Percentiles rank a stretch among this genome's conserved stretches.
Evolutionary conservation across 306 rosid species (phyloP).

Genomic region (Ceratonia siliqua): DNA sequence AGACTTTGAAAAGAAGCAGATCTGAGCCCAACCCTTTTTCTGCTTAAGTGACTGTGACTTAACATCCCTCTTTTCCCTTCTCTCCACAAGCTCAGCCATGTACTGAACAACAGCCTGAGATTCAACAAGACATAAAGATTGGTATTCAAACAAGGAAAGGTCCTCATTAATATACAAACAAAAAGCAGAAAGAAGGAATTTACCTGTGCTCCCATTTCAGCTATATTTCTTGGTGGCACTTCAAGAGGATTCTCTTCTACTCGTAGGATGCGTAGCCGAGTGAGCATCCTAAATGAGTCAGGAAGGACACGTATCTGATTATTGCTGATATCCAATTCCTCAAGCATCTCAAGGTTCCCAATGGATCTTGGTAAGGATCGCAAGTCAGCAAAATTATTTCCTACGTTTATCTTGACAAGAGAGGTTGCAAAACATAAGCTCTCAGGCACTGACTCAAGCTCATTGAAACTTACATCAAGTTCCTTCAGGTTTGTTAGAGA

Average conservation of each 20-base stretch:
- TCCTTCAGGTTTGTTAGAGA: slow-evolving; percentile 72
- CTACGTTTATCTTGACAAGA: slow-evolving; percentile 80
- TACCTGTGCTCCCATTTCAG: slow-evolving; percentile 87
- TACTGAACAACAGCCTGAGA: slow-evolving; percentile 86
- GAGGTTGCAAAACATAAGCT: slow-evolving; percentile 80
- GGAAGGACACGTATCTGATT: slow-evolving; percentile 84
- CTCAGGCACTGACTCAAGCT: slow-evolving; percentile 87
- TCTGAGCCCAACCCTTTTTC: slow-evolving; percentile 78
- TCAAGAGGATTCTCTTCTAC: slow-evolving; percentile 89
- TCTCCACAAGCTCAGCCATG: slow-evolving; percentile 69
- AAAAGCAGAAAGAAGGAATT: not conserved
- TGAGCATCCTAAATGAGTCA: slow-evolving; percentile 72
- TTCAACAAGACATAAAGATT: slow-evolving; percentile 35
- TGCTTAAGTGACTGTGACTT: slow-evolving; percentile 59
- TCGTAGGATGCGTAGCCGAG: slow-evolving; percentile 59
- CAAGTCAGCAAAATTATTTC: slow-evolving; percentile 89
- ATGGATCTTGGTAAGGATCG: slow-evolving; percentile 72
- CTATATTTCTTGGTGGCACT: slow-evolving; percentile 79
- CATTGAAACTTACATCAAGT: slow-evolving; percentile 84
- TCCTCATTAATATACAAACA: slow-evolving; percentile 21
- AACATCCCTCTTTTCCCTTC: slow-evolving; percentile 55
- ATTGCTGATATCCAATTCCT: slow-evolving; percentile 89
- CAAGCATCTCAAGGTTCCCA: slow-evolving; percentile 89
- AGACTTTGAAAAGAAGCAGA: slow-evolving; percentile 66
- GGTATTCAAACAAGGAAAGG: not conserved